phyloP scores from a whole-genome alignment of 2,329 filamentous ascomycete species.

The Beauveria sp. region DNA sequence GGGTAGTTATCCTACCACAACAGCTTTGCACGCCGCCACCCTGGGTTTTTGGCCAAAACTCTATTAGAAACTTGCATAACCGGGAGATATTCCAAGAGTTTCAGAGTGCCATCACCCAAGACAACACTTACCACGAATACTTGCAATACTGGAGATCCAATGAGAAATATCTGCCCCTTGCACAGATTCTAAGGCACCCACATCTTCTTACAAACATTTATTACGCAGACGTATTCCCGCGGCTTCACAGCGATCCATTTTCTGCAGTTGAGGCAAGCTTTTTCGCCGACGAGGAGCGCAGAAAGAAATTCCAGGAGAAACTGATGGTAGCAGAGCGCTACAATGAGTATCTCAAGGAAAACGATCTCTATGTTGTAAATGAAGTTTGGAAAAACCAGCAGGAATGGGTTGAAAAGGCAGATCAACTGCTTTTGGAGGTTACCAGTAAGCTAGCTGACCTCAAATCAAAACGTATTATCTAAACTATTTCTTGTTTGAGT shows the following conservation, averaged over 20 bases:
- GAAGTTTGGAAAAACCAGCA: neutral
- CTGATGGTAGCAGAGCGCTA: neutral
- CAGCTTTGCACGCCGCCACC: neutral
- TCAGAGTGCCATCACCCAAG: neutral
- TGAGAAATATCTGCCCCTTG: neutral
- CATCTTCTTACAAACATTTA: neutral
- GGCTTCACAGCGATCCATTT: neutral
- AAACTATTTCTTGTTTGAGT: no score
- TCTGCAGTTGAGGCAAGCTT: neutral
- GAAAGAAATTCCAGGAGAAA: neutral
- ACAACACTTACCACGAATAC: neutral
- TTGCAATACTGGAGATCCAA: neutral
- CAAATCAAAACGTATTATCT: neutral
- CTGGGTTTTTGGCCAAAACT: neutral
- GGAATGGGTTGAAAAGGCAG: neutral
- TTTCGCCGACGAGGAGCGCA: neutral
- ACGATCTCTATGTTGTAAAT: neutral
- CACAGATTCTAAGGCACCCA: neutral
- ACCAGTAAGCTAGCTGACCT: neutral
- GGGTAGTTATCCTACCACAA: neutral
- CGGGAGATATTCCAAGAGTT: neutral
- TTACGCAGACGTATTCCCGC: neutral
- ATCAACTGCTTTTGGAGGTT: neutral
- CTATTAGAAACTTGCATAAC: neutral
- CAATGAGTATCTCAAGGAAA: neutral